Evolutionary conservation across 2,329 filamentous ascomycete genomes (phyloP).

Genomic region (Colletotrichum sp.): DNA sequence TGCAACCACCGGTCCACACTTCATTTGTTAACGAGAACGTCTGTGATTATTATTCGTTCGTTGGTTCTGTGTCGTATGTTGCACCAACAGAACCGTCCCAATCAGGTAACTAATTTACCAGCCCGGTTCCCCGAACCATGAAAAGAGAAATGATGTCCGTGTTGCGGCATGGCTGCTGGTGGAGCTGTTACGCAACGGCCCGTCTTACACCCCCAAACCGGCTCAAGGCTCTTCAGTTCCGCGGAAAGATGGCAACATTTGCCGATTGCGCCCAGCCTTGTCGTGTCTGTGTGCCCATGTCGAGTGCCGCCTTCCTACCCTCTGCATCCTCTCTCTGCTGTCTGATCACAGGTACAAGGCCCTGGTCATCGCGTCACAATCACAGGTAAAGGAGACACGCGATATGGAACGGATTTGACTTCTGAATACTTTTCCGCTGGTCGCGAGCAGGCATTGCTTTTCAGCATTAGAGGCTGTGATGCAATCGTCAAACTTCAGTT

Average conservation of each 20-base stretch:
- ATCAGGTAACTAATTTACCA: background rate
- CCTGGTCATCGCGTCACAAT: background rate
- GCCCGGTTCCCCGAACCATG: background rate
- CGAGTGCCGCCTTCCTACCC: background rate
- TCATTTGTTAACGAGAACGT: background rate
- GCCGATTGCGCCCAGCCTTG: background rate
- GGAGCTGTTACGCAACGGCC: background rate
- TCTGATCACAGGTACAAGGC: background rate
- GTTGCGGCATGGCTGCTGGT: background rate
- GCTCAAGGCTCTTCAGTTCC: background rate
- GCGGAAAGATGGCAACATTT: constrained; percentile 4
- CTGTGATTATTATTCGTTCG: background rate
- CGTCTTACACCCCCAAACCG: background rate
- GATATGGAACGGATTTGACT: background rate
- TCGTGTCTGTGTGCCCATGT: background rate
- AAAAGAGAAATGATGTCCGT: background rate
- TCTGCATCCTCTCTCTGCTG: background rate
- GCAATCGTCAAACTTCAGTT: background rate
- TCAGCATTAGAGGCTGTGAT: background rate
- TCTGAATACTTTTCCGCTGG: background rate
- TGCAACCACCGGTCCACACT: background rate
- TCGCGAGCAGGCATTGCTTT: background rate
- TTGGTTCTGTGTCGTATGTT: background rate
- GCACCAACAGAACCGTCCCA: background rate
- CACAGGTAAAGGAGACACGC: background rate